phyloP scores from a whole-genome alignment of 1,139 yeast species.

The Zygosaccharomyces pseudobailii region DNA sequence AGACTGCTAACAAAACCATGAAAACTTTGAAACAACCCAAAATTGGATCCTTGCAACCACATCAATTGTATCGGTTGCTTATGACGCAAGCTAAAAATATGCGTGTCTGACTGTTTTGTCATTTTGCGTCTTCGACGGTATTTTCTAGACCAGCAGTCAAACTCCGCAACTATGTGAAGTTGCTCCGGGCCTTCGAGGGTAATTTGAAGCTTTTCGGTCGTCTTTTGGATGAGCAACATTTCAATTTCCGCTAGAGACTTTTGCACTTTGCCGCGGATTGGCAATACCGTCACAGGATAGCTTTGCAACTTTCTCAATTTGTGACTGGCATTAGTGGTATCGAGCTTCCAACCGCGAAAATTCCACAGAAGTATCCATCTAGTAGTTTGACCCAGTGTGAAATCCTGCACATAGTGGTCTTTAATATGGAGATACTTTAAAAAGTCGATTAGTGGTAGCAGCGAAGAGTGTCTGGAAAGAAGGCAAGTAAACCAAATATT shows the following conservation, averaged over 20 bases:
- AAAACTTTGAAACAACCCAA: conserved; percentile 30
- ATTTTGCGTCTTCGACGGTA: background rate
- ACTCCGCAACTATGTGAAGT: background rate
- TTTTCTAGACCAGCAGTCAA: background rate
- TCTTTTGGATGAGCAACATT: background rate
- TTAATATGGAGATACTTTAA: conserved; percentile 11
- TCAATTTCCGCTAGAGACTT: background rate
- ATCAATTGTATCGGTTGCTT: background rate
- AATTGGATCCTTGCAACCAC: conserved; percentile 20
- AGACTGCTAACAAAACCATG: conserved; percentile 19
- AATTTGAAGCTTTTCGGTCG: background rate
- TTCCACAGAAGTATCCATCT: conserved; percentile 40
- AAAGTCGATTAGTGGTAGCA: conserved; percentile 10
- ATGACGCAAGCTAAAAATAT: background rate
- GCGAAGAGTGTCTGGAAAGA: conserved; percentile 27
- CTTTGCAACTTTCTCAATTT: conserved; percentile 1
- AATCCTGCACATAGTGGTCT: conserved; percentile 24
- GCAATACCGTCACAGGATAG: background rate
- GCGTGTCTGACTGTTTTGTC: background rate
- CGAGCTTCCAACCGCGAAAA: conserved; percentile 8
- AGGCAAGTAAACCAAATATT: conserved; percentile 30
- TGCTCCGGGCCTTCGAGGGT: background rate
- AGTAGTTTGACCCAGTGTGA: conserved; percentile 25
- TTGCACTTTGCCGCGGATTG: background rate
- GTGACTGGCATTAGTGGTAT: background rate